Evolutionary conservation across 345 rosid genomes (phyloP), one percentile per base, ranked within the genome.

Genomic region (Populus euphratica): DNA sequence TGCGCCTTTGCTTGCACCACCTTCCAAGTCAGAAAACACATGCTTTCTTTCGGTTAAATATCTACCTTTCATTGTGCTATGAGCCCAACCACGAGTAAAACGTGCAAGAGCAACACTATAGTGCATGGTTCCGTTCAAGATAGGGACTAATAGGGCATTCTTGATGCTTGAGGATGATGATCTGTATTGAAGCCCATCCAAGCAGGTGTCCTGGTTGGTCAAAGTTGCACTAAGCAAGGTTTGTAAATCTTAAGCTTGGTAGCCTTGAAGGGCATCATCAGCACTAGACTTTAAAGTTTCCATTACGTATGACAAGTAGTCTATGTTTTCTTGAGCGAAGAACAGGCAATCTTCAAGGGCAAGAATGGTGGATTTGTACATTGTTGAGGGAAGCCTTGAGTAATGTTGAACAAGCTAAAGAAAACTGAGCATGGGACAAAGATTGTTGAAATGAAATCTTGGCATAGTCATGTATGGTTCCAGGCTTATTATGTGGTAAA

Each of bases 341-440:
- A 75, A 52, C n/a, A 18, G 44, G 75, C 90, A 87, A 78, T 87
- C 90, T 43, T 80, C 75, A 3, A 87, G 83, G 43, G 86, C 80
- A 0, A 29, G 67, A 70, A 76, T 70, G 9, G 77, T 33, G n/a
- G 77, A 27, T 1, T 35, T 69, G 8, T 27, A 74, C 1, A 76
- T 67, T 21, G 69, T 47, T 25, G 88, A 80, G 3, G 83, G 78
- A 1, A 41, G 78, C 20, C 18, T 33, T 13, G 76, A 68, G 62
- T 65, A 77, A 11, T 81, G 4, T 20, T 78, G 47, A 29, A 80
- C 69, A 2, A 66, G 75, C 0, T 81, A 75, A 0, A 74, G 79
- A 21, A 83, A 69, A 6, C 72, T 20, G 50, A 25, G 87, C 78
- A 11, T 71, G 29, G 20, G 68, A 65, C 16, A 81, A 49, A 2